These are phyloP conservation scores for Hypoxylon sp. DNA, from an alignment of 2,329 filamentous ascomycete species.

Conservation along the genomic window DNA sequence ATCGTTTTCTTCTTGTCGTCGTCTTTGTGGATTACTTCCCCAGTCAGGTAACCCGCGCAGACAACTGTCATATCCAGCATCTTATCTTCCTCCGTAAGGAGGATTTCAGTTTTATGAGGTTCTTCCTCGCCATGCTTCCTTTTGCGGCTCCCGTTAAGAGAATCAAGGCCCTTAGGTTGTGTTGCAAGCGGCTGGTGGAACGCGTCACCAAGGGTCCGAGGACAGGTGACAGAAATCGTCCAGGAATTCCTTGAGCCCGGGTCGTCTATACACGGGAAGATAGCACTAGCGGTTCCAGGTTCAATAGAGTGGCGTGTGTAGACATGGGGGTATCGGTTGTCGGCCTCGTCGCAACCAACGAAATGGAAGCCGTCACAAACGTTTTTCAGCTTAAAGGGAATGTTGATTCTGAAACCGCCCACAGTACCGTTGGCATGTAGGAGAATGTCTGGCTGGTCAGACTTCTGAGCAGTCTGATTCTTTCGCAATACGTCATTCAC, in stretches of 20 bases:
- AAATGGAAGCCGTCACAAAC: conserved; percentile 93
- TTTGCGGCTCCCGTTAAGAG: conserved; percentile 55
- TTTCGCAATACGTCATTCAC: conserved; percentile 54
- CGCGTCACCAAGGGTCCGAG: conserved; percentile 87
- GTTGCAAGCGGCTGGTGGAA: conserved; percentile 65
- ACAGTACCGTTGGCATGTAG: conserved; percentile 54
- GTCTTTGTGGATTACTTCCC: conserved; percentile 82
- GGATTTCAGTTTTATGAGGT: conserved; percentile 54
- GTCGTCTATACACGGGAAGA: conserved; percentile 96
- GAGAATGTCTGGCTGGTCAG: conserved; percentile 59
- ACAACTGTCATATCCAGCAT: conserved; percentile 90
- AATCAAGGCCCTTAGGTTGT: conserved; percentile 52
- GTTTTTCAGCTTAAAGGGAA: conserved; percentile 83
- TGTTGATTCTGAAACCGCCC: conserved; percentile 66
- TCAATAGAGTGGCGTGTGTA: conserved; percentile 88
- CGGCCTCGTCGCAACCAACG: conserved; percentile 84
- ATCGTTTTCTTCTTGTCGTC: conserved; percentile 90
- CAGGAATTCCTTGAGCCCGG: conserved; percentile 85
- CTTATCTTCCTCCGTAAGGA: conserved; percentile 82
- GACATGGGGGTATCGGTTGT: conserved; percentile 88
- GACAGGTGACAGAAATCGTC: conserved; percentile 89
- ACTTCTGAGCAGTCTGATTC: conserved; percentile 53
- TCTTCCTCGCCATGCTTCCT: conserved; percentile 61
- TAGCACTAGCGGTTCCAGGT: conserved; percentile 83
- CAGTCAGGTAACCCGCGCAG: conserved; percentile 89